These are phyloP conservation scores for Moniliophthora roreri DNA, from an alignment of 1,284 basidiomycete genomes.

Conservation along the genomic window DNA sequence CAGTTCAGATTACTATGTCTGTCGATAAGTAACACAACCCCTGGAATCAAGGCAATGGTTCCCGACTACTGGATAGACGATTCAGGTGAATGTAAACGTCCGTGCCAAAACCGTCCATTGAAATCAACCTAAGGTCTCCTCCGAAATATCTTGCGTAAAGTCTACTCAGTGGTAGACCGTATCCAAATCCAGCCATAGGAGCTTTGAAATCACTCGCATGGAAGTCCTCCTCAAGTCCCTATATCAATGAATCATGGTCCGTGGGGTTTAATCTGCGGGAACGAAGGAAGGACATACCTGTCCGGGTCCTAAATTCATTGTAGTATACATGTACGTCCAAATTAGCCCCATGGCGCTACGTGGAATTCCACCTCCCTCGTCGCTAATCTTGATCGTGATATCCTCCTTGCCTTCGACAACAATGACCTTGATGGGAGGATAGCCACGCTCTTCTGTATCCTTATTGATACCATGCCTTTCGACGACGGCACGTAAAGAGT, in stretches of 20 bases:
- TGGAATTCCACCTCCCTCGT: slow-evolving; percentile 96
- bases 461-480: slow-evolving; percentile 77
- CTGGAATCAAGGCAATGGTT: slow-evolving; percentile 58
- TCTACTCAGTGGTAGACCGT: slow-evolving; percentile 89
- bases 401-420: slow-evolving; percentile 95
- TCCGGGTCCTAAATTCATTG: slow-evolving; percentile 69
- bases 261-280: background rate
- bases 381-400: slow-evolving; percentile 96
- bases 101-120: slow-evolving; percentile 96
- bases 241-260: slow-evolving; percentile 24
- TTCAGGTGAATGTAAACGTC: slow-evolving; percentile 93
- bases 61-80: slow-evolving; percentile 78
- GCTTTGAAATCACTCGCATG: slow-evolving; percentile 94
- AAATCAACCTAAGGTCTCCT: slow-evolving; percentile 93
- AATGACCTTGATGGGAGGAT: slow-evolving; percentile 96
- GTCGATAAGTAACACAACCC: background rate
- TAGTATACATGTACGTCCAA: slow-evolving; percentile 99
- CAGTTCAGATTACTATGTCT: background rate
- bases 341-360: slow-evolving; percentile 92
- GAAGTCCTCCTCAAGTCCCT: slow-evolving; percentile 86
- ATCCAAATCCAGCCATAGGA: slow-evolving; percentile 98
- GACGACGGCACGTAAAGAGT: slow-evolving; percentile 95
- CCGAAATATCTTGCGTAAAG: slow-evolving; percentile 97
- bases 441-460: slow-evolving; percentile 70
- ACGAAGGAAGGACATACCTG: background rate